Evolutionary conservation across 768 basidiomycete genomes (phyloP), one percentile per base, ranked within the genome.

Genomic region (Kockovaella imperatae): DNA sequence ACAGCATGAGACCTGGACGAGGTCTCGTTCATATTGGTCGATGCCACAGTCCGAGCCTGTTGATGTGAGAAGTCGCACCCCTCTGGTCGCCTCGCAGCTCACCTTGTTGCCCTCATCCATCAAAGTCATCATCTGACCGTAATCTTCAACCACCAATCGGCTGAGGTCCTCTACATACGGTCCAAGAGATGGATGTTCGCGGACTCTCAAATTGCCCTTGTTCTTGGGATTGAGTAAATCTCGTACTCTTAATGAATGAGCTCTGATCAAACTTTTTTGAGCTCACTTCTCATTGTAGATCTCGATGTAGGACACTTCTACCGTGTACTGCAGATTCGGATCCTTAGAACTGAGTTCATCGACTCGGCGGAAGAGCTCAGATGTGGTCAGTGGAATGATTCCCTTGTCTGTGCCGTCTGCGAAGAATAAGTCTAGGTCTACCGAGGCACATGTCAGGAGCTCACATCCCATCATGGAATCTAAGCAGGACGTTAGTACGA

Each of bases 11-110:
- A 95, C 66, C 95, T 86, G 11, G 90, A 95, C 6, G 89, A 93
- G 79, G 90, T 95, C 74, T 96, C 95, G 74, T 99, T 99, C 95
- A 99, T 99, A 73, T 95, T 90, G 18, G 95, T 99, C 21, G 95
- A 91, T 18, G 95, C 95, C 20, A 99, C 93, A 13, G 95, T 97
- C 42, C 95, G 78, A 43, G 95, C 91, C 69, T 73, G 52, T 17
- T 7, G 36, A 13, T 8, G 10, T 38, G 56, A 35, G 31, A 29
- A 34, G 1, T 39, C 21, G 17, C 10, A 0, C 21, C n/a, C n/a
- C n/a, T n/a, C n/a, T n/a, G n/a, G n/a, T n/a, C n/a, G n/a, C n/a
- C n/a, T n/a, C 24, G 20, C 21, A 11, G 38, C 63, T 45, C 30
- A 67, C 72, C 75, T 97, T 96, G 73, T 96, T 99, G 31, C 93